These are phyloP conservation scores for Rosa hybrid DNA, from an alignment of 331 rosid species.

Conservation along the genomic window DNA sequence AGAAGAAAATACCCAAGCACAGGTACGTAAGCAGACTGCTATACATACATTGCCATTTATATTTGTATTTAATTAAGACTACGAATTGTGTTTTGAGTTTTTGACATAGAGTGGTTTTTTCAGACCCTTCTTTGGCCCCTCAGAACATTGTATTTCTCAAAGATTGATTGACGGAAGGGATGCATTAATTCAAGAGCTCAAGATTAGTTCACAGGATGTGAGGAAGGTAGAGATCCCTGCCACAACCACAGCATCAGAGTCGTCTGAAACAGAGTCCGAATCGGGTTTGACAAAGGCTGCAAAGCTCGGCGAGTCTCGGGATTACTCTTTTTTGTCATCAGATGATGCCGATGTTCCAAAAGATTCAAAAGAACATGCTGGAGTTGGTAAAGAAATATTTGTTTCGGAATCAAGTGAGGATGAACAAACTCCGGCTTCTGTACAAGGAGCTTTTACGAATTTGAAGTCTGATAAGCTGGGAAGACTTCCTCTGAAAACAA, in stretches of 20 bases:
- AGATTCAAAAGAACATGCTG: neutral
- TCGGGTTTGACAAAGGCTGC: neutral
- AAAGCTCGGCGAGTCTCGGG: neutral
- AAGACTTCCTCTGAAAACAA: neutral
- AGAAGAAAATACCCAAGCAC: neutral
- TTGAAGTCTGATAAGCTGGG: neutral
- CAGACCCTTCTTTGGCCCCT: constrained; percentile 3
- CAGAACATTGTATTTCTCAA: neutral
- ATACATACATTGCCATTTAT: neutral
- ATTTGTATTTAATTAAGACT: neutral
- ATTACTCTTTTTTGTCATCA: neutral
- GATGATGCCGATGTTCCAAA: neutral
- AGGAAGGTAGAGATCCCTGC: neutral
- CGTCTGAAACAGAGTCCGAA: neutral
- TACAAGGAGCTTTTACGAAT: neutral
- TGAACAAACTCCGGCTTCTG: neutral
- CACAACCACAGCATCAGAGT: neutral
- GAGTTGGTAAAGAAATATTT: neutral
- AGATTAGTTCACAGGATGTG: neutral
- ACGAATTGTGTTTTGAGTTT: neutral
- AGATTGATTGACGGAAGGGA: neutral
- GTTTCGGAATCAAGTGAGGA: neutral
- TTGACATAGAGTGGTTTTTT: neutral
- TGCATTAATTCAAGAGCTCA: neutral
- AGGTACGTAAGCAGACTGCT: neutral